A percentile compares a stretch with the other conserved stretches of the same genome.
Conservation (phyloP, 768 basidiomycete genomes). For the Kwoniella pini region DNA sequence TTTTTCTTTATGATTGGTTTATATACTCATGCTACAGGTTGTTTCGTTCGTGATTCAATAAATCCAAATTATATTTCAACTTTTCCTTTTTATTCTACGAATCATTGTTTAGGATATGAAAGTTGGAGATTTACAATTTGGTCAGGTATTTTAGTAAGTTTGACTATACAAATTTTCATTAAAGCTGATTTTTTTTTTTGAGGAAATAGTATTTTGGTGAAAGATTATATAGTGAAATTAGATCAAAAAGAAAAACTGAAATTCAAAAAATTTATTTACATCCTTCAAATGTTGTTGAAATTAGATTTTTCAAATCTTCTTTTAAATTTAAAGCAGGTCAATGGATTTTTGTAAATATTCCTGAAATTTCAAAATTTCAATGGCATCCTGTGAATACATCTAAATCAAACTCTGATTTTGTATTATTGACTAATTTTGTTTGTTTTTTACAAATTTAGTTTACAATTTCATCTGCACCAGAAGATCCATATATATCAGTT, state of each 20-base stretch:
- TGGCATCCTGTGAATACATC: slow-evolving; percentile 89
- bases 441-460: slow-evolving; percentile 61
- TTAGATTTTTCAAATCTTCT: slow-evolving; percentile 85
- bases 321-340: slow-evolving; percentile 72
- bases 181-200: not conserved
- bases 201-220: slow-evolving; percentile 70
- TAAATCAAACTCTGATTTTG: not conserved
- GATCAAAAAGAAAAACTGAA: slow-evolving; percentile 73
- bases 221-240: slow-evolving; percentile 77
- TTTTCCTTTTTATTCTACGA: slow-evolving; percentile 85
- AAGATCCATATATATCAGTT: slow-evolving; percentile 86
- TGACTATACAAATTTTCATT: no score
- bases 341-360: slow-evolving; percentile 54
- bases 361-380: slow-evolving; percentile 77
- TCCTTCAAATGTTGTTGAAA: slow-evolving; percentile 88
- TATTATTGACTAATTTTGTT: not conserved
- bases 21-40: slow-evolving; percentile 77
- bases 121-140: slow-evolving; percentile 91
- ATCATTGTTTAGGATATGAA: slow-evolving; percentile 87
- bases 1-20: slow-evolving; percentile 56
- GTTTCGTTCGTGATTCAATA: slow-evolving; percentile 86
- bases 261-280: slow-evolving; percentile 85
- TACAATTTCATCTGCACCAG: slow-evolving; percentile 91
- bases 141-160: slow-evolving; percentile 67
- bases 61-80: slow-evolving; percentile 67